Base-by-base conservation (phyloP, 768 basidiomycete species). In the Peribolospora kevripleyi region DNA sequence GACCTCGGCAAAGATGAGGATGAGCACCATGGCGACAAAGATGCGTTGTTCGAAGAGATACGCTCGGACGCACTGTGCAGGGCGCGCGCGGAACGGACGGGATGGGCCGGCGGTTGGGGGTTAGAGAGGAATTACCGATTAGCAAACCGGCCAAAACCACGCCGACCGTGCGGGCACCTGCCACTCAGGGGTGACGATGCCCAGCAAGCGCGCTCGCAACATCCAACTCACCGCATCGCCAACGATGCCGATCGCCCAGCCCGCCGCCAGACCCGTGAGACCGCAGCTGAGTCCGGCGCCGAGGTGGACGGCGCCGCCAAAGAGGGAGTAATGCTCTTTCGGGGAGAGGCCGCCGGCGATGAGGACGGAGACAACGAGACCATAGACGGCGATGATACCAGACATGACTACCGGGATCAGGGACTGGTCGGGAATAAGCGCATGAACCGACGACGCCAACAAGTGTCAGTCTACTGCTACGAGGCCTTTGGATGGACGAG, bases 331-430 rank as follows among this genome's bases (percentile, higher is more conserved):
- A 57, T 77, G 75, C 42, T 71, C 71, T 39, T 25, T 25, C 25
- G 25, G 25, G 1, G 25, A 25, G 25, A 25, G 25, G 73, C 70
- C 52, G 76, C 74, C 42, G 69, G 72, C 47, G 86, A 82, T 85
- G 63, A 43, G 52, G 10, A 4, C 46, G 14, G 38, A 40, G 51
- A 95, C 90, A 7, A 97, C 91, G 46, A 97, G 75, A 6, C 90
- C 90, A 65, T 95, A 97, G 43, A 97, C 90, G 40, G 90, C 88
- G 61, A 93, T 90, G 68, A 93, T 93, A 70, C 90, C 88, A 56
- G 86, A 84, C 88, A 95, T 93, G 67, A 97, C 87, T 42, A 93
- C 88, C 4, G 90, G 90, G 59, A 95, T 87, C 53, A 93, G 74
- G 11, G 86, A 90, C 86, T 90, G 62, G 3, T 11, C 14, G 39